Conservation (phyloP, 495 filamentous ascomycete species). For the Penicillium daleae region DNA sequence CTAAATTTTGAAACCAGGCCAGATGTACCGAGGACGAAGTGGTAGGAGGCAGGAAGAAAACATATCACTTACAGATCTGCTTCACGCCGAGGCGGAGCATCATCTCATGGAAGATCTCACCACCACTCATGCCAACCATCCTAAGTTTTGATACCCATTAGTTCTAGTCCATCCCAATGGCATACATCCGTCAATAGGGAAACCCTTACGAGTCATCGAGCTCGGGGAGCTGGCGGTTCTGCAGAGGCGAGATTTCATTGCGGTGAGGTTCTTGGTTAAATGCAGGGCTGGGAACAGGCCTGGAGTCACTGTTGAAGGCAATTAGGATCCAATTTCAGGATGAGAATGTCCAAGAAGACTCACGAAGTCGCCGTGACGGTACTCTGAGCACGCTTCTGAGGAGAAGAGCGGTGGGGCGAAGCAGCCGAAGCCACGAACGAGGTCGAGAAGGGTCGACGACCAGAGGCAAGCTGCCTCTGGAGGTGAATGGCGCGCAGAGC, state of each 20-base stretch:
- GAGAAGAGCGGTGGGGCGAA: constrained; percentile 51
- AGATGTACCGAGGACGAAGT: background rate
- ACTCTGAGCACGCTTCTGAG: constrained; percentile 53
- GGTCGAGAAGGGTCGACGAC: constrained; percentile 46
- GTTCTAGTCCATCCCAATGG: background rate
- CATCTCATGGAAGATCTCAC: constrained; percentile 99
- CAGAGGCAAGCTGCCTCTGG: constrained; percentile 45
- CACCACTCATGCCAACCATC: constrained; percentile 93
- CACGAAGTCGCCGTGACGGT: constrained; percentile 53
- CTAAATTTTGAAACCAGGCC: background rate
- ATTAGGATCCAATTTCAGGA: constrained; percentile 18
- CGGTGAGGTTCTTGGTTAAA: constrained; percentile 67
- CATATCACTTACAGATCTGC: constrained; percentile 75
- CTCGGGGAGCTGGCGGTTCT: constrained; percentile 60
- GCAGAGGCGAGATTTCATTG: constrained; percentile 72
- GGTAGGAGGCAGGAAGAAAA: background rate
- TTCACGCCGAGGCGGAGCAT: constrained; percentile 92
- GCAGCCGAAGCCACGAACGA: constrained; percentile 46
- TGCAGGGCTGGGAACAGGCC: constrained; percentile 67
- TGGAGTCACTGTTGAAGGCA: constrained; percentile 36
- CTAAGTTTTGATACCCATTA: constrained; percentile 40
- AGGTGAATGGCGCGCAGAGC: constrained; percentile 50
- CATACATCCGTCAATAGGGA: background rate
- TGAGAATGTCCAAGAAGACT: constrained; percentile 24
- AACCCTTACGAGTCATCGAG: constrained; percentile 71